These are phyloP conservation scores for Rutstroemia sp. DNA, from an alignment of 2,329 filamentous ascomycete species.

Conservation along the genomic window DNA sequence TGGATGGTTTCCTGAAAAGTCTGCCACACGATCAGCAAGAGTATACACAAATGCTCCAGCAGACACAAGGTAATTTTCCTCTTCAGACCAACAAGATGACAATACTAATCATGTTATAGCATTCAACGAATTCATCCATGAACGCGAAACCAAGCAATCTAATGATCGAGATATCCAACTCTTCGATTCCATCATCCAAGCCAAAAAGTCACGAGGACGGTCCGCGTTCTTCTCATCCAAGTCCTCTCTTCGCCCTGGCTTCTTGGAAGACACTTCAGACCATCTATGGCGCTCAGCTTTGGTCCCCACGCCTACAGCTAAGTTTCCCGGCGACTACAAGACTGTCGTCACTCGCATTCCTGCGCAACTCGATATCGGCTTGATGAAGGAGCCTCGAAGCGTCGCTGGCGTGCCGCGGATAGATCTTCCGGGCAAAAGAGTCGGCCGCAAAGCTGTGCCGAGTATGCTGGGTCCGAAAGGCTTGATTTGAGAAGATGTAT, in stretches of 20 bases:
- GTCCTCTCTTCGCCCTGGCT: slow-evolving; percentile 38
- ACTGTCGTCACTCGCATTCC: slow-evolving; percentile 60
- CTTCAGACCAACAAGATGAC: slow-evolving; percentile 9
- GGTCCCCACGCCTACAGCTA: slow-evolving; percentile 52
- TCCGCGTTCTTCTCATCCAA: slow-evolving; percentile 43
- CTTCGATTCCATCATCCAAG: slow-evolving; percentile 78
- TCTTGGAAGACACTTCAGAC: slow-evolving; percentile 65
- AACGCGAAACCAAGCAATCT: slow-evolving; percentile 59
- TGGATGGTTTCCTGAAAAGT: slow-evolving; percentile 57
- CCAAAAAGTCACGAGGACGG: slow-evolving; percentile 60
- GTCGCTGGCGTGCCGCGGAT: slow-evolving; percentile 78
- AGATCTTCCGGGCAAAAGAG: slow-evolving; percentile 27
- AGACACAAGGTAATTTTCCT: slow-evolving; percentile 51
- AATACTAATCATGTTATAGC: slow-evolving; percentile 40
- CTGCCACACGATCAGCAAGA: slow-evolving; percentile 59
- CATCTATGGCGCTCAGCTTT: slow-evolving; percentile 71
- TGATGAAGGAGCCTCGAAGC: slow-evolving; percentile 88
- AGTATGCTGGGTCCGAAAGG: slow-evolving; percentile 25
- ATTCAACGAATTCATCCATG: slow-evolving; percentile 81
- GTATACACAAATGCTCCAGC: slow-evolving; percentile 55
- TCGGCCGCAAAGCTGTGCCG: slow-evolving; percentile 30
- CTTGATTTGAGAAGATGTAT: not conserved
- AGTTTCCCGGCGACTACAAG: slow-evolving; percentile 56
- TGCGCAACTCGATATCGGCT: slow-evolving; percentile 70
- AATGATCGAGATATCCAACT: slow-evolving; percentile 62